Evolutionary conservation across 441 rosid genomes (phyloP).

Genomic region (Populus trichocarpa): DNA sequence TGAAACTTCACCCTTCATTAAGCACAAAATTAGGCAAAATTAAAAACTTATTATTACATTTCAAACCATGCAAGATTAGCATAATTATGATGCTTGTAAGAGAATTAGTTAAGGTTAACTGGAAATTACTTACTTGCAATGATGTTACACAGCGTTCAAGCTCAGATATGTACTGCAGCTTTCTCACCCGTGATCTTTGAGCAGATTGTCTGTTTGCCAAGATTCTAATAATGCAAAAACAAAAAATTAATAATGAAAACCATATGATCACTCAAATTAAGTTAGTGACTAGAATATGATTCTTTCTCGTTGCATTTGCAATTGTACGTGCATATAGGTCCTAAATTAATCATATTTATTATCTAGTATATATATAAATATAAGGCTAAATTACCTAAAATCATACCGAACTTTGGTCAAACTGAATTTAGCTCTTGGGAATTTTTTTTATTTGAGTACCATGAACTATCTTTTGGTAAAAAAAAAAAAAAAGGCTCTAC

Average conservation of each 20-base stretch:
- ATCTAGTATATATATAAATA: too few species aligned
- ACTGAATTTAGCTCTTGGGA: too few species aligned
- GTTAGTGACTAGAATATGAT: not conserved
- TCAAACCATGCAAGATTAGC: not conserved
- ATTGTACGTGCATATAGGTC: not conserved
- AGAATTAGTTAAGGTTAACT: not conserved
- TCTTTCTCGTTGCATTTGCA: not conserved
- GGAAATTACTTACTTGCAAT: conserved; percentile 40
- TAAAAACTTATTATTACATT: not conserved
- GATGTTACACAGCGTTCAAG: conserved; percentile 61
- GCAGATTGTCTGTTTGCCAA: conserved; percentile 76
- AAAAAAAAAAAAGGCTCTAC: not conserved
- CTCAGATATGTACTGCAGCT: conserved; percentile 70
- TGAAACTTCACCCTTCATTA: conserved; percentile 54
- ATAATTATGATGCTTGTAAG: not conserved
- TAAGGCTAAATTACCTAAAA: too few species aligned
- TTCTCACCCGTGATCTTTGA: conserved; percentile 67
- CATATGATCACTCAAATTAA: not conserved
- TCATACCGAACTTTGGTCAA: too few species aligned
- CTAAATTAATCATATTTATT: not conserved
- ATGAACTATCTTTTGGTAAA: not conserved
- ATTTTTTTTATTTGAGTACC: not conserved
- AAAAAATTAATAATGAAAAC: not conserved
- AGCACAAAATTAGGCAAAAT: not conserved
- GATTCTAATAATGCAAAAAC: conserved; percentile 33